phyloP scores from a whole-genome alignment of 257 asterid genomes.

The Nicotiana attenuata region DNA sequence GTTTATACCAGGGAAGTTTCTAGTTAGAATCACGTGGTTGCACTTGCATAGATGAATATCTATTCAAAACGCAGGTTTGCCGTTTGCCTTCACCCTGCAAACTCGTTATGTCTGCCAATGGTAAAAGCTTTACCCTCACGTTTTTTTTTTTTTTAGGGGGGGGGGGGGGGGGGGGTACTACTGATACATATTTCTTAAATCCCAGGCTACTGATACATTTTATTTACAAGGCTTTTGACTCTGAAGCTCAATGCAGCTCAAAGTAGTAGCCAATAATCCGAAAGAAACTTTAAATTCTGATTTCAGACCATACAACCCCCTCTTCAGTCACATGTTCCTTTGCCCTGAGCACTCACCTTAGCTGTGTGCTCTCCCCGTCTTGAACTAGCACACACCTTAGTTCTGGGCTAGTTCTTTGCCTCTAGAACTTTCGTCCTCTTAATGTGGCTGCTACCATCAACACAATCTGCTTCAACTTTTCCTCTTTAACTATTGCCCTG shows the following conservation, averaged over 20 bases:
- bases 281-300: not conserved
- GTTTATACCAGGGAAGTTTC: not conserved
- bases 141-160: no score
- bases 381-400: no score
- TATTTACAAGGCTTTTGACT: not conserved
- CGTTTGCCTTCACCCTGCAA: not conserved
- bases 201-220: not conserved
- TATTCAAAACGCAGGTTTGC: not conserved
- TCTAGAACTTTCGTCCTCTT: constrained; percentile 46
- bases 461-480: not conserved
- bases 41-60: not conserved
- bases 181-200: not conserved
- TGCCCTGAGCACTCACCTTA: constrained; percentile 95
- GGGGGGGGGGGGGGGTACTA: not conserved
- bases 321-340: no score
- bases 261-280: not conserved
- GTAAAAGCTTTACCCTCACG: no score
- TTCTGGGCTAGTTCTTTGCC: not conserved
- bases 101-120: no score
- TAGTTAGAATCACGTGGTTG: not conserved
- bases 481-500: not conserved
- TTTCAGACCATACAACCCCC: constrained; percentile 43
- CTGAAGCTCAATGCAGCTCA: not conserved
- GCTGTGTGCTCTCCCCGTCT: constrained; percentile 95
- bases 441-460: constrained; percentile 91